phyloP scores from a whole-genome alignment of 768 basidiomycete species.

The Leccinellum rugosiceps region DNA sequence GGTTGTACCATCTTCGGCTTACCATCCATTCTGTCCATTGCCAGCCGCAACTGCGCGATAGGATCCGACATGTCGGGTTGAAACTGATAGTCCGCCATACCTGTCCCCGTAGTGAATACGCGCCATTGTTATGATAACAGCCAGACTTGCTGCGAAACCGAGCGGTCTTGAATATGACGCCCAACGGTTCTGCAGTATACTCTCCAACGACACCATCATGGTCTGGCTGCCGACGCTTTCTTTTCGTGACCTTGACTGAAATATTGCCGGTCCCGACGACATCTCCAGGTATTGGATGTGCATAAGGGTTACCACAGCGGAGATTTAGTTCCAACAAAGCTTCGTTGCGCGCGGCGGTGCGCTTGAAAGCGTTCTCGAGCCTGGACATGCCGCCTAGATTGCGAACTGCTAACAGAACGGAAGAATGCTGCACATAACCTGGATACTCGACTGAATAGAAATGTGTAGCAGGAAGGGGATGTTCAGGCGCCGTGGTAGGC shows the following conservation, averaged over 20 bases:
- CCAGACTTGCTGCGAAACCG: slow-evolving; percentile 79
- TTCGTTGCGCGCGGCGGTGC: slow-evolving; percentile 58
- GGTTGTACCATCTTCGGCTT: slow-evolving; percentile 13
- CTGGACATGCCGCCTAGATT: slow-evolving; percentile 67
- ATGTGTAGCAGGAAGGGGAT: slow-evolving; percentile 50
- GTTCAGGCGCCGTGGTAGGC: slow-evolving; percentile 34
- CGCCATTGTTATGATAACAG: background rate
- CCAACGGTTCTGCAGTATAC: slow-evolving; percentile 71
- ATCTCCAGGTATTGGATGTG: slow-evolving; percentile 83
- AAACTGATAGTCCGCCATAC: slow-evolving; percentile 93
- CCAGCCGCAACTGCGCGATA: slow-evolving; percentile 59
- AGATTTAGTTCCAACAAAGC: slow-evolving; percentile 74
- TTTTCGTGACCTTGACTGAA: slow-evolving; percentile 79
- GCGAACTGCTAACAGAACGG: slow-evolving; percentile 58
- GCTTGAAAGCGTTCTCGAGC: slow-evolving; percentile 76
- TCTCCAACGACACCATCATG: slow-evolving; percentile 48
- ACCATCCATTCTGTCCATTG: slow-evolving; percentile 87
- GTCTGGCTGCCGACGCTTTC: slow-evolving; percentile 49
- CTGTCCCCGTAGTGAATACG: slow-evolving; percentile 40
- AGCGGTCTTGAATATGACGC: slow-evolving; percentile 75
- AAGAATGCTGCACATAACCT: slow-evolving; percentile 68
- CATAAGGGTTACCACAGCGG: slow-evolving; percentile 69
- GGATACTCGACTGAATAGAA: slow-evolving; percentile 90
- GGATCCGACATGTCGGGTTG: slow-evolving; percentile 72
- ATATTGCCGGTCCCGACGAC: slow-evolving; percentile 75